Conservation (phyloP, 345 rosid genomes). For the Combretum micranthum region DNA sequence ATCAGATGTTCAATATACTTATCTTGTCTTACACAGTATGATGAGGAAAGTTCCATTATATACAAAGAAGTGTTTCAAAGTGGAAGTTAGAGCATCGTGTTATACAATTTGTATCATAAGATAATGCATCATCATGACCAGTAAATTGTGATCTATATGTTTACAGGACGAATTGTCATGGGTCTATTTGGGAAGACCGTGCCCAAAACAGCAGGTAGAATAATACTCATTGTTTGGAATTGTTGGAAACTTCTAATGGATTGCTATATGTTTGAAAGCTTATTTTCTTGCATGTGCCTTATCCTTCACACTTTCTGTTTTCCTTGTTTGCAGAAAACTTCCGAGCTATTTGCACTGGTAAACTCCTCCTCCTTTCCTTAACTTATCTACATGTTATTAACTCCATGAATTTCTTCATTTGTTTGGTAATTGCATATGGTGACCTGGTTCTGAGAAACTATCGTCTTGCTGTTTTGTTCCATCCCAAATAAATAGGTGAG, state of each 20-base stretch:
- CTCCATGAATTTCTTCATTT: not conserved
- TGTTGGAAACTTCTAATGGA: too few relatives aligned
- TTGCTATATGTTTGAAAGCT: too few relatives aligned
- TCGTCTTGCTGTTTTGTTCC: not conserved
- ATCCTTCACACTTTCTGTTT: too few relatives aligned
- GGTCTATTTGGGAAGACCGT: constrained; percentile 91
- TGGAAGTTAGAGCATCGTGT: not conserved
- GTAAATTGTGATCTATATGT: constrained; percentile 1
- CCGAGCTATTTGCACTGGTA: constrained; percentile 97
- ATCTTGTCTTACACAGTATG: too few relatives aligned
- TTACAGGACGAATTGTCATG: constrained; percentile 73
- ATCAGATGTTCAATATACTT: too few relatives aligned
- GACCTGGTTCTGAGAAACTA: not conserved
- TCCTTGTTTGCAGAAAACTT: constrained; percentile 70
- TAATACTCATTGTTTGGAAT: not conserved
- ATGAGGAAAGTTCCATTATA: too few relatives aligned
- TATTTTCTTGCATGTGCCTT: too few relatives aligned
- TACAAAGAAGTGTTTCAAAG: too few relatives aligned
- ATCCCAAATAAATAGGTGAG: constrained; percentile 45
- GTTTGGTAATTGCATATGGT: not conserved
- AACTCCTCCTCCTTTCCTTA: not conserved
- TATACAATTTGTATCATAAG: not conserved
- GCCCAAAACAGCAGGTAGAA: constrained; percentile 78
- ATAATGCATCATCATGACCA: not conserved
- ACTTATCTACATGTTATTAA: not conserved